Percentiles rank a stretch among this genome's conserved stretches.
Conservation (phyloP, 495 filamentous ascomycete genomes). For the Glutinoglossum americanum region DNA sequence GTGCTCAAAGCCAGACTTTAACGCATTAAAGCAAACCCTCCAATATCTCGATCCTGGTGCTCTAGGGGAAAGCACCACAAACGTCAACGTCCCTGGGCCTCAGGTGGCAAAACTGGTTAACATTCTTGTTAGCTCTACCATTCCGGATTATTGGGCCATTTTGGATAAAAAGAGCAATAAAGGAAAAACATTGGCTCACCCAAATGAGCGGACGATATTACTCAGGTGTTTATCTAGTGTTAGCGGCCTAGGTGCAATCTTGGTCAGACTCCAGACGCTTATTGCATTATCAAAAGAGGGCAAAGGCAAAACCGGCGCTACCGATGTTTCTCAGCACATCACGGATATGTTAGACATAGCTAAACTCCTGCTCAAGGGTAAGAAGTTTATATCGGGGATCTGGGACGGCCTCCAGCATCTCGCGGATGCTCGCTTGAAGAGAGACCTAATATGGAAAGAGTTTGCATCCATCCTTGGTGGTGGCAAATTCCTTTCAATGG, state of each 20-base stretch:
- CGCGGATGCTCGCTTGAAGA: conserved; percentile 18
- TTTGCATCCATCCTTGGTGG: conserved; percentile 40
- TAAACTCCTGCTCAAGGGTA: conserved; percentile 32
- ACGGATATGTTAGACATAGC: conserved; percentile 24
- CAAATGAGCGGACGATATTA: conserved; percentile 23
- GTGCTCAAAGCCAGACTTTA: conserved; percentile 39
- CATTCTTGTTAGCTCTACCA: conserved; percentile 40
- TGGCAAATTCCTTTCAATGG: conserved; percentile 46
- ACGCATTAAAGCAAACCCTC: conserved; percentile 30
- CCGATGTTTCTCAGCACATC: conserved; percentile 19
- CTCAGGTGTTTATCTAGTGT: conserved; percentile 49
- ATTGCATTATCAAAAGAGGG: conserved; percentile 20
- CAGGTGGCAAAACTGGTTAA: conserved; percentile 47
- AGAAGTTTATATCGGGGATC: conserved; percentile 29
- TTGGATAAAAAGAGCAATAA: conserved; percentile 11
- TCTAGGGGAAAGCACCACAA: conserved; percentile 21
- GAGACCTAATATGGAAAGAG: conserved; percentile 42
- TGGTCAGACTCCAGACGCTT: conserved; percentile 35
- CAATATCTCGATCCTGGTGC: conserved; percentile 27
- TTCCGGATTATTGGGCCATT: conserved; percentile 59
- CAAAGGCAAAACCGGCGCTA: conserved; percentile 14
- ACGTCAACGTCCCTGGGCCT: conserved; percentile 40
- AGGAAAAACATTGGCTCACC: background rate
- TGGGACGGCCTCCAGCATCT: conserved; percentile 24
- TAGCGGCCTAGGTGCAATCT: conserved; percentile 46